Evolutionary conservation across 352 stramenopile genomes (phyloP), one percentile per base, ranked within the genome.

Genomic region (Elongisporangium prolatum): DNA sequence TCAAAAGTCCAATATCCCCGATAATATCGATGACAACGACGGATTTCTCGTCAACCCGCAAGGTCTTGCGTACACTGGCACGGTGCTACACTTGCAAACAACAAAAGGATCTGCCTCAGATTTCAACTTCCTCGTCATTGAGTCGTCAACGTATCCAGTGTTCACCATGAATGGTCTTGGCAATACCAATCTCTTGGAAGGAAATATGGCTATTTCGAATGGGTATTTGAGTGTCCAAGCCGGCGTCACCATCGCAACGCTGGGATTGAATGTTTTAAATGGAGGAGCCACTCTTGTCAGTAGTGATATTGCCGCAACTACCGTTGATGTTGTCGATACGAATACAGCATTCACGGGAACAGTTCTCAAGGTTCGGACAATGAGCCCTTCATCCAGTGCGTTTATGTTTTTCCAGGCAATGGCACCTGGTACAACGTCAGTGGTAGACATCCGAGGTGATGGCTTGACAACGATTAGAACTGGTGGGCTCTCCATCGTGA

Each of bases 11-110:
- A 84, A 88, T 24, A 64, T 88, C 18, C 69, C 81, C 18, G 69
- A 89, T 53, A 83, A 76, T 48, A 83, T 86, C 44, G 75, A 91
- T 50, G 77, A 86, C 44, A 84, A 89, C 38, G 74, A 90, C 18
- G 81, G 78, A 0, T 86, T 91, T 51, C 56, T 89, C n/a, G 78
- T 92, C 18, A 74, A 86, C 50, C 80, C 82, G 2, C 64, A 78
- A 47, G 78, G 72, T 14, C 25, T 76, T 10, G 64, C 65, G 34
- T 90, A 93, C 60, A 66, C 60, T 28, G 78, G 83, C 8, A 80
- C 64, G 16, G 71, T 91, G 48, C 62, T 92, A 37, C 77, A 89
- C 54, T 72, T 90, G 49, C 62, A 75, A 48, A 88, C 84, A 0
- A 67, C 69, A 7, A 91, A 93, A 63, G 54, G 60, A 0, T 77